Base-by-base conservation (phyloP, 495 filamentous ascomycete genomes). In the Astrothelium subdiscretum region DNA sequence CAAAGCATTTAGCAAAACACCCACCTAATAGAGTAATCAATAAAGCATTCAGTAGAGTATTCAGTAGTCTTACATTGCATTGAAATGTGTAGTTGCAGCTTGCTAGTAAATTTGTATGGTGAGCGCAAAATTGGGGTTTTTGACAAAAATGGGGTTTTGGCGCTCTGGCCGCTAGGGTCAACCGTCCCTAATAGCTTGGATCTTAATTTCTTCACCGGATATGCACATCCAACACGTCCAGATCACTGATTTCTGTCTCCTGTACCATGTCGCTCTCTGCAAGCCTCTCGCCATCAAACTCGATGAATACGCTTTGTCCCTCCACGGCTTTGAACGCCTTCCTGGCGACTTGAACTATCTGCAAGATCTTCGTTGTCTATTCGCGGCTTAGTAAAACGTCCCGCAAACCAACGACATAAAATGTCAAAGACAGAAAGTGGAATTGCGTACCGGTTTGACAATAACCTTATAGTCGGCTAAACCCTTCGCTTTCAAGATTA, bases 221-320 rank as follows among this genome's bases (percentile, higher is more conserved):
- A 64, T 86, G 78, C 58, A 92, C 88, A 70, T 95, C 91, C 40
- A 96, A 69, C 59, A 83, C 79, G 68, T 95, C 92, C 72, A 85
- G 78, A 67, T 97, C 88, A 15, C 81, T 81, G 42, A 97, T 78
- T 13, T 95, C 91, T n/a, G 87, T 78, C 40, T 88, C 84, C 22
- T 71, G 75, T 3, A 96, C 75, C 27, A 77, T 79, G 31, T 80
- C 78, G 3, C 82, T 76, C 0, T 85, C 79, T 0, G 84, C 80
- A 26, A 96, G 72, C 51, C 76, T 74, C 52, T 95, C 91, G 20
- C 92, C 92, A 65, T 97, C 92, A 72, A 92, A 94, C 58, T 80
- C 74, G 0, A 96, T 75, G 13, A 79, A 79, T 18, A 96, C 74
- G 0, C 77, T 70, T 57, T 79, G 78, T 3, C 80, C 79, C 2